Evolutionary conservation across 176 grass and related monocot species (phyloP).

Genomic region (Canna indica): DNA sequence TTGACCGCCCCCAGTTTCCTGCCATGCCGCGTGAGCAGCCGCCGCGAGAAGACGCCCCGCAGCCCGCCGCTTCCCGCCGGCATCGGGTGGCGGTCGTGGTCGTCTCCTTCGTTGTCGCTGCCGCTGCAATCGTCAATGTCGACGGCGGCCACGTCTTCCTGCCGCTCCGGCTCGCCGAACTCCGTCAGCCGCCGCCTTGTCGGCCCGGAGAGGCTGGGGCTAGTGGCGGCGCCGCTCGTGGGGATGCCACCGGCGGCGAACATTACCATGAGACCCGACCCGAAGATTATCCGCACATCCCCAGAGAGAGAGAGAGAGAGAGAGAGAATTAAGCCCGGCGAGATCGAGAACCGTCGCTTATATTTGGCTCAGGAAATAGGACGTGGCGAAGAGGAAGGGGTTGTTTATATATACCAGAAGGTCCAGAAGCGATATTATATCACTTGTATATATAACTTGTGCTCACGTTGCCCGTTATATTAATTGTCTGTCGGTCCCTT

Average conservation of each 20-base stretch:
- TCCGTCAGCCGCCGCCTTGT: constrained; percentile 8
- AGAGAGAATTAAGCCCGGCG: background rate
- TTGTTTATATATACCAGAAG: too few species aligned
- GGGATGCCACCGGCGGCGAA: background rate
- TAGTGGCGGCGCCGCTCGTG: background rate
- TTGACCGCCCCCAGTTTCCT: too few species aligned
- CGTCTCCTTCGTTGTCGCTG: background rate
- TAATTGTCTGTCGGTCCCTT: too few species aligned
- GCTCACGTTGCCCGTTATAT: too few species aligned
- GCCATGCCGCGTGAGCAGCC: too few species aligned
- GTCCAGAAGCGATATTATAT: too few species aligned
- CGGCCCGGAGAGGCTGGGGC: constrained; percentile 7
- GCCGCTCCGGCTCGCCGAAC: background rate
- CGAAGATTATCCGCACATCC: too few species aligned
- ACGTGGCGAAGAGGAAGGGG: too few species aligned
- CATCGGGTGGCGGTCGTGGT: too few species aligned
- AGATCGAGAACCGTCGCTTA: background rate
- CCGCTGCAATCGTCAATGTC: background rate
- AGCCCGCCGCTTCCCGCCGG: background rate
- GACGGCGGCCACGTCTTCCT: background rate
- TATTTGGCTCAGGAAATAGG: too few species aligned
- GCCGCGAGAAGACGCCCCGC: too few species aligned
- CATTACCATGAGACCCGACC: background rate
- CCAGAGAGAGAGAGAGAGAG: background rate
- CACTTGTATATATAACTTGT: too few species aligned